Percentiles rank a stretch among this genome's conserved stretches.
Evolutionary conservation across 371 early-diverging fungal genomes (phyloP).

Genomic region (Nematocida major): DNA sequence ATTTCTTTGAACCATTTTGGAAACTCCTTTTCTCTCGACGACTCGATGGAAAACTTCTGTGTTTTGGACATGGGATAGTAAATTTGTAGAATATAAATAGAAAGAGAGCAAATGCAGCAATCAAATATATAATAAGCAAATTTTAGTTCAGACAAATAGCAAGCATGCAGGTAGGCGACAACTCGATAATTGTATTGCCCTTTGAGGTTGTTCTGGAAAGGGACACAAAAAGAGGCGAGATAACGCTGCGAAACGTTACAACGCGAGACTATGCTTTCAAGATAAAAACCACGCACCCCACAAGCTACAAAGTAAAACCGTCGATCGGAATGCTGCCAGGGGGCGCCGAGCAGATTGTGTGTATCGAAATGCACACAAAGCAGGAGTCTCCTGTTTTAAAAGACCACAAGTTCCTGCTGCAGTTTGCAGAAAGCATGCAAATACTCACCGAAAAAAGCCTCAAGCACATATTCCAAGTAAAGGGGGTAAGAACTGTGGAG

Average conservation of each 20-base stretch:
- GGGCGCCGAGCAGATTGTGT: not conserved
- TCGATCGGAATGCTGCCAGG: conserved; percentile 4
- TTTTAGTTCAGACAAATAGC: not conserved
- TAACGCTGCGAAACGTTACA: not conserved
- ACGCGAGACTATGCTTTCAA: conserved; percentile 34
- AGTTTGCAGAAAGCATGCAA: not conserved
- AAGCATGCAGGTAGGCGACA: not conserved
- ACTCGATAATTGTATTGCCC: not conserved
- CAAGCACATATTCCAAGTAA: conserved; percentile 14
- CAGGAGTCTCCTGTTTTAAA: not conserved
- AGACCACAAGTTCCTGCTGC: conserved; percentile 35
- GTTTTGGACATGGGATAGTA: conserved; percentile 36
- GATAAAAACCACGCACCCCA: conserved; percentile 38
- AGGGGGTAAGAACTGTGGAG: conserved; percentile 15
- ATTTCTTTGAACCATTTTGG: conserved; percentile 67
- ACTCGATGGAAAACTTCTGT: conserved; percentile 78
- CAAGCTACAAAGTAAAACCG: conserved; percentile 30
- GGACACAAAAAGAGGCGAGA: not conserved
- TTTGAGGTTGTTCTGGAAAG: conserved; percentile 11
- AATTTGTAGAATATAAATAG: conserved; percentile 1
- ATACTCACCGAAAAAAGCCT: not conserved
- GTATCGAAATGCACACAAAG: not conserved
- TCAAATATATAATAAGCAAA: conserved; percentile 13
- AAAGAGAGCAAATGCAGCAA: too few relatives aligned
- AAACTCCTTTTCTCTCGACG: conserved; percentile 71